These are phyloP conservation scores for Phtheirospermum japonicum DNA, from an alignment of 257 asterid genomes.

Conservation along the genomic window DNA sequence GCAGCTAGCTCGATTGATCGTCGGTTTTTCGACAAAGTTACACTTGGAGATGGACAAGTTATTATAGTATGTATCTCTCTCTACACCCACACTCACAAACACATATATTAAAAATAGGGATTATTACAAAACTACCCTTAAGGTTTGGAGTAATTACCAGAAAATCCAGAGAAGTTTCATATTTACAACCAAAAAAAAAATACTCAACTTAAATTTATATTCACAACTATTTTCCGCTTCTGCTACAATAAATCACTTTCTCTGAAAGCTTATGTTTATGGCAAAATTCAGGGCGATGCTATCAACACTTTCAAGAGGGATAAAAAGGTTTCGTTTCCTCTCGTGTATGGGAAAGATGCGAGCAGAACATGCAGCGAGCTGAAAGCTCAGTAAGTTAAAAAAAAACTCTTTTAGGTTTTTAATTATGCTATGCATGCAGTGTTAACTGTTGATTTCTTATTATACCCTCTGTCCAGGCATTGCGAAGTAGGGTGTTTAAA, in stretches of 20 bases:
- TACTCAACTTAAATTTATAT: too few relatives aligned
- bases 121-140: neutral
- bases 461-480: neutral
- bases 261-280: too few relatives aligned
- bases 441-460: neutral
- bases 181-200: too few relatives aligned
- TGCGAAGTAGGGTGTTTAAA: slow-evolving; percentile 11
- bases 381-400: slow-evolving; percentile 5
- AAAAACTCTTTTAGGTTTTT: neutral
- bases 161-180: too few relatives aligned
- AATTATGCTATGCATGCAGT: neutral
- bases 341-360: slow-evolving; percentile 21
- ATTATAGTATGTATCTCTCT: neutral
- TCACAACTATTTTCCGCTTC: too few relatives aligned
- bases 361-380: slow-evolving; percentile 14
- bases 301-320: slow-evolving; percentile 19
- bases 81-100: neutral
- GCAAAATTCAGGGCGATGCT: slow-evolving; percentile 6
- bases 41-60: slow-evolving; percentile 29
- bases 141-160: neutral
- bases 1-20: slow-evolving; percentile 32
- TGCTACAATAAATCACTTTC: too few relatives aligned
- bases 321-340: neutral
- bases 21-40: slow-evolving; percentile 14
- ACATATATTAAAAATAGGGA: neutral